These are phyloP conservation scores for Pseudonitzschia delicatissima DNA, from an alignment of 108 stramenopile genomes.

Conservation along the genomic window DNA sequence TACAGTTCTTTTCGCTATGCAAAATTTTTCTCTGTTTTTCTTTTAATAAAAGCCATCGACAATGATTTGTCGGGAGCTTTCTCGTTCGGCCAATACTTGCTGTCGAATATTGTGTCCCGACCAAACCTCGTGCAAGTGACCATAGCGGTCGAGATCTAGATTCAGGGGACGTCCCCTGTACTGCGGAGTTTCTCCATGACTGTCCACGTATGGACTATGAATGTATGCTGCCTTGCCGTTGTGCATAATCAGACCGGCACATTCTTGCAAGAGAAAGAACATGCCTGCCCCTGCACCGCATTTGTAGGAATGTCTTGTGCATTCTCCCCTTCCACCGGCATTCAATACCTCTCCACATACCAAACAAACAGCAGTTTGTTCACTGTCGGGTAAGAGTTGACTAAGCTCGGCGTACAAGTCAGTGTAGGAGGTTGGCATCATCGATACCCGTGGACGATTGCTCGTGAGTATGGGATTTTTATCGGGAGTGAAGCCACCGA, in stretches of 20 bases:
- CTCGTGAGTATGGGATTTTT: constrained; percentile 6
- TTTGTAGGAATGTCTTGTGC: constrained; percentile 78
- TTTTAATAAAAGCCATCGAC: constrained; percentile 67
- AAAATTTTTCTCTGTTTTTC: too few species aligned
- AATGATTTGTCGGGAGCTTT: constrained; percentile 66
- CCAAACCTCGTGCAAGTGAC: constrained; percentile 72
- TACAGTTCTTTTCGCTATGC: too few species aligned
- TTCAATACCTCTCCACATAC: constrained; percentile 86
- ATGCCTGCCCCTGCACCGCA: constrained; percentile 91
- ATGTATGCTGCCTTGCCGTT: constrained; percentile 84
- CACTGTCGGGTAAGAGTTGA: constrained; percentile 62
- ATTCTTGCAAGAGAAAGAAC: constrained; percentile 94
- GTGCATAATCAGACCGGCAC: constrained; percentile 84
- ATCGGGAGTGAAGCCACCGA: constrained; percentile 38
- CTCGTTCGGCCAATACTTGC: constrained; percentile 65
- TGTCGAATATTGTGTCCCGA: constrained; percentile 61
- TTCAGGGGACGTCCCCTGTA: constrained; percentile 85
- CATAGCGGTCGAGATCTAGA: constrained; percentile 63
- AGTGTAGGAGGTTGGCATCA: constrained; percentile 81
- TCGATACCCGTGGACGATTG: constrained; percentile 43
- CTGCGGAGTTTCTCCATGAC: constrained; percentile 89
- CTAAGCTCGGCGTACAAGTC: constrained; percentile 82
- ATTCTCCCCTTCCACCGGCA: constrained; percentile 82
- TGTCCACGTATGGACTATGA: constrained; percentile 92
- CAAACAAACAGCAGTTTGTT: constrained; percentile 82